A percentile compares a stretch with the other conserved stretches of the same genome.
phyloP scores from a whole-genome alignment of 169 alveolate genomes.

The Theileria sp. region DNA sequence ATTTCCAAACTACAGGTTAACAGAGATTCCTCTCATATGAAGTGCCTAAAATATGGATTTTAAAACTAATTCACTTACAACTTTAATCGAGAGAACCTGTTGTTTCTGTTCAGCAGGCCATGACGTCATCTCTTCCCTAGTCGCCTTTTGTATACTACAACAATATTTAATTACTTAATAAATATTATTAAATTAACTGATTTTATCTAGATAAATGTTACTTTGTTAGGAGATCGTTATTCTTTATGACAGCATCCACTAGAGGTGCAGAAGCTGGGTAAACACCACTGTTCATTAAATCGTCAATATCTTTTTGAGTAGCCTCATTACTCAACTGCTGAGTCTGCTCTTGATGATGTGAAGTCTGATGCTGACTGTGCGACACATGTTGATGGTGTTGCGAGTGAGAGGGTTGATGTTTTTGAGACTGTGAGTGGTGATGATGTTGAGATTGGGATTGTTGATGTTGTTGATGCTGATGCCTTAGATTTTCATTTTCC shows the following conservation, averaged over 20 bases:
- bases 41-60: conserved; percentile 36
- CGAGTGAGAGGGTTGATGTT: too few species aligned
- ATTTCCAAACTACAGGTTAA: conserved; percentile 25
- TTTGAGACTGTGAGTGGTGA: too few species aligned
- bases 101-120: conserved; percentile 68
- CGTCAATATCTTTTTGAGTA: conserved; percentile 37
- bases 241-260: conserved; percentile 66
- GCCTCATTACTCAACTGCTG: conserved; percentile 11
- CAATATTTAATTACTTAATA: background rate
- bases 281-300: conserved; percentile 50
- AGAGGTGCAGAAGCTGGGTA: conserved; percentile 63
- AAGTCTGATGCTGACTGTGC: background rate
- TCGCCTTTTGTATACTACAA: conserved; percentile 63
- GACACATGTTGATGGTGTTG: too few species aligned
- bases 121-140: conserved; percentile 56
- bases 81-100: conserved; percentile 64
- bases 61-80: conserved; percentile 3
- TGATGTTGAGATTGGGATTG: too few species aligned
- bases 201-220: conserved; percentile 1
- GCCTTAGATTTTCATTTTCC: background rate
- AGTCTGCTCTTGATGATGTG: background rate
- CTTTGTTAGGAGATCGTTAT: conserved; percentile 64
- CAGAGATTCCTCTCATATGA: conserved; percentile 57
- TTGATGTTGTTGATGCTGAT: background rate
- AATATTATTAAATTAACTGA: background rate